Evolutionary conservation across 1,139 yeast genomes (phyloP).

Genomic region (Blastobotrys petasosporus): DNA sequence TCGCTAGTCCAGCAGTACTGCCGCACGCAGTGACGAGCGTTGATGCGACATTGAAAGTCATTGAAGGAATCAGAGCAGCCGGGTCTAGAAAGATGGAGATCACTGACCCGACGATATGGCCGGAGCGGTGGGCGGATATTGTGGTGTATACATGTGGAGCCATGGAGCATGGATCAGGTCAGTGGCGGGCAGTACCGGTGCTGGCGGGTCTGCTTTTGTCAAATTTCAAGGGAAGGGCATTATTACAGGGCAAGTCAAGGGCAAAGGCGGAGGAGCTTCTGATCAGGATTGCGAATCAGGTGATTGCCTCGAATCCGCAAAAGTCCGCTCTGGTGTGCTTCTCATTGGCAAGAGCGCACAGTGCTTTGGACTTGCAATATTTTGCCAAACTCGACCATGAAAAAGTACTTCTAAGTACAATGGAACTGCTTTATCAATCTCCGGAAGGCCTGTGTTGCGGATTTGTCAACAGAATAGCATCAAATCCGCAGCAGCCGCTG

Average conservation of each 20-base stretch:
- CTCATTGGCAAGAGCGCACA: constrained; percentile 12
- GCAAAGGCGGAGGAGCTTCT: constrained; percentile 16
- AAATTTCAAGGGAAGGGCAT: constrained; percentile 26
- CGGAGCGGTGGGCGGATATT: constrained; percentile 46
- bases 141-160: constrained; percentile 37
- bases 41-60: constrained; percentile 18
- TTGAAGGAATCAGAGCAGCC: constrained; percentile 38
- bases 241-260: constrained; percentile 5
- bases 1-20: constrained; percentile 42
- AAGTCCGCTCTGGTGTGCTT: constrained; percentile 3
- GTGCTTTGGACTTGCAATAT: constrained; percentile 6
- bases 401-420: not conserved
- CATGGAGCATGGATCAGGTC: constrained; percentile 17
- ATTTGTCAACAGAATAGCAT: not conserved
- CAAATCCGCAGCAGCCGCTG: constrained; percentile 8
- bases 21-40: constrained; percentile 18
- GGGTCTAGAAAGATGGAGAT: constrained; percentile 49
- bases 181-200: constrained; percentile 56
- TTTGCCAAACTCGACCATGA: constrained; percentile 2
- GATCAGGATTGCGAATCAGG: constrained; percentile 14
- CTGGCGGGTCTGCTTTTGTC: constrained; percentile 50
- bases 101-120: constrained; percentile 56
- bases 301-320: not conserved
- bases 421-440: constrained; percentile 5
- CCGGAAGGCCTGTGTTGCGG: constrained; percentile 4